These are phyloP conservation scores for Trichomonascaceae sp. DNA, from an alignment of 1,139 yeast genomes.

Conservation along the genomic window DNA sequence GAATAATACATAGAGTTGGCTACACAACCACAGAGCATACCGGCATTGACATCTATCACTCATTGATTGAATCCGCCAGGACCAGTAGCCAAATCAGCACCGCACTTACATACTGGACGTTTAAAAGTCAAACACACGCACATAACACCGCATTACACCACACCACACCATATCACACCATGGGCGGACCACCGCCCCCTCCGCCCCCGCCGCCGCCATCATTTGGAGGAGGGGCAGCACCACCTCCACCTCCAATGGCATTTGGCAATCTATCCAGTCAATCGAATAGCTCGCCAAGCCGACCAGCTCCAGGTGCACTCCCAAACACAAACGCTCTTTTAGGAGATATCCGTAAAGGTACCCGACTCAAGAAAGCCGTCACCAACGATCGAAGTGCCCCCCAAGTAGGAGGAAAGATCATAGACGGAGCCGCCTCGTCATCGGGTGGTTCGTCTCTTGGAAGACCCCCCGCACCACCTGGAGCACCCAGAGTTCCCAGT, in stretches of 20 bases:
- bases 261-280: slow-evolving; percentile 18
- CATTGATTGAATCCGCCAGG: slow-evolving; percentile 4
- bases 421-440: slow-evolving; percentile 8
- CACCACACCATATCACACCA: too few relatives aligned
- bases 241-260: slow-evolving; percentile 24
- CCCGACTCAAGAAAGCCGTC: slow-evolving; percentile 56
- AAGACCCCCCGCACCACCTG: neutral
- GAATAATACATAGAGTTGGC: too few relatives aligned
- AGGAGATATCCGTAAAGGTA: slow-evolving; percentile 79
- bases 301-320: slow-evolving; percentile 13
- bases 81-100: neutral
- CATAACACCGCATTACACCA: too few relatives aligned
- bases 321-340: slow-evolving; percentile 55
- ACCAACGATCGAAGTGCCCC: slow-evolving; percentile 63
- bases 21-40: too few relatives aligned
- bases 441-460: neutral
- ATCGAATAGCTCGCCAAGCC: slow-evolving; percentile 9
- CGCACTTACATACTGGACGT: neutral
- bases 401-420: slow-evolving; percentile 29
- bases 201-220: slow-evolving; percentile 22
- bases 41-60: too few relatives aligned
- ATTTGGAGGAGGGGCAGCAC: slow-evolving; percentile 18
- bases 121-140: too few relatives aligned
- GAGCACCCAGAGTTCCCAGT: slow-evolving; percentile 9
- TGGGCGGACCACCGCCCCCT: slow-evolving; percentile 22